Evolutionary conservation across 805 yeast species (phyloP), one percentile per base, ranked within the genome.

Genomic region (Debaryomyces castellii): DNA sequence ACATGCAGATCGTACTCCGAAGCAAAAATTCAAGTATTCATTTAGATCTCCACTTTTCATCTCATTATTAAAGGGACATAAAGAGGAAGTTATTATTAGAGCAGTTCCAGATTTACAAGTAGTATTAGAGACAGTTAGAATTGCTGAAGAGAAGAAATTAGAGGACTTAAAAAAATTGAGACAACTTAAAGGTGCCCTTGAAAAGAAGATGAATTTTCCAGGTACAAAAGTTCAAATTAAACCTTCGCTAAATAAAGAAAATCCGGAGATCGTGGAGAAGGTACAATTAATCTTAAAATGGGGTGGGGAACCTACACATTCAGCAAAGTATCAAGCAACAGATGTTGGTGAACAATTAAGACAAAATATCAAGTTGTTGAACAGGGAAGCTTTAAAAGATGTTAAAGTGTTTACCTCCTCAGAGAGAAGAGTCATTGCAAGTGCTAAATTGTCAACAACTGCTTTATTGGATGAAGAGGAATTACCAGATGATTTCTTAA

Each of bases 241-340:
- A 63, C 99, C 99, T 0, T 83, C 92, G 3, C 60, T 91, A 45
- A 77, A 78, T 55, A 69, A 73, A 11, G 83, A 80, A 33, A 76
- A 73, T 47, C 68, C 73, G 3, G 83, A 79, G 30, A 82, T 84
- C 27, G 94, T 94, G 17, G 97, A 92, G 53, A 94, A 94, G 62
- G 97, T 92, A 20, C 99, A 94, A 66, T 83, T 94, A 51, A 95
- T 94, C 50, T 74, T 94, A 57, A 94, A 94, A 64, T 94, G 99
- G 99, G 99, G 99, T 57, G 99, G 99, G 51, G 99, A 94, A 66
- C 97, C 99, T 5, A 94, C 99, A 1, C 99, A 94, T 64, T 90
- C 97, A 9, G 97, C 98, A 2, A 80, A 85, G 51, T 87, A 89
- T 63, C 99, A 94, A 69, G 96, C 97, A 1, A 79, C 85, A 23